A percentile compares a stretch with the other conserved stretches of the same genome.
Evolutionary conservation across 1,284 basidiomycete species (phyloP).

Genomic region (Golubevia pallescens): DNA sequence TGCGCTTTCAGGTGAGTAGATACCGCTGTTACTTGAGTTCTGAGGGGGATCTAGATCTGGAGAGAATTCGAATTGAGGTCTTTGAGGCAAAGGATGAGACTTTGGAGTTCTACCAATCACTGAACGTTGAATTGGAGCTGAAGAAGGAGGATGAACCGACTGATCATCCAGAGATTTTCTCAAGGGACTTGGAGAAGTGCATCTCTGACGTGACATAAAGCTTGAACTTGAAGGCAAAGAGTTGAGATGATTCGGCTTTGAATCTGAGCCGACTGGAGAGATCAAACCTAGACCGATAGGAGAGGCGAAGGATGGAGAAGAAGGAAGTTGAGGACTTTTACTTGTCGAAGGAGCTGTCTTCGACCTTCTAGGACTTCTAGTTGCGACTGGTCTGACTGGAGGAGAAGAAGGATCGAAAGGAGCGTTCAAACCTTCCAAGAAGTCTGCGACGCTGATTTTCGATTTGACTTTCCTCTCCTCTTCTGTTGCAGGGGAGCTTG

Average conservation of each 20-base stretch:
- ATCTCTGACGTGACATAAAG: too few relatives aligned
- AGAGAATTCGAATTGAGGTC: neutral
- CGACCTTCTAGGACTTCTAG: neutral
- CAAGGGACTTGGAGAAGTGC: too few relatives aligned
- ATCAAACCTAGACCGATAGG: neutral
- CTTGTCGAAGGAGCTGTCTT: neutral
- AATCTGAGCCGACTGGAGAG: neutral
- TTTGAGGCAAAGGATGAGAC: neutral
- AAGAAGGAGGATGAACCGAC: too few relatives aligned
- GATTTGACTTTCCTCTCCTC: neutral
- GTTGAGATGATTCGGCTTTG: too few relatives aligned
- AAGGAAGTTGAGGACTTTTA: neutral
- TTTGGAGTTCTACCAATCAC: neutral
- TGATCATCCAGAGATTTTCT: too few relatives aligned
- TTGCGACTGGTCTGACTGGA: neutral
- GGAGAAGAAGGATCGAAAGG: neutral
- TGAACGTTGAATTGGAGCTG: too few relatives aligned
- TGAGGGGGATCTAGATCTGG: neutral
- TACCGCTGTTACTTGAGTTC: neutral
- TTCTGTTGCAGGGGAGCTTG: neutral
- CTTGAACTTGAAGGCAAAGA: too few relatives aligned
- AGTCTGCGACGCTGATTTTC: neutral
- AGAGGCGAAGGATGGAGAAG: neutral
- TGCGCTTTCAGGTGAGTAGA: neutral
- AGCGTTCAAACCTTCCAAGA: neutral